Conservation (phyloP, 2,329 filamentous ascomycete genomes). For the Graphilbum sp. region DNA sequence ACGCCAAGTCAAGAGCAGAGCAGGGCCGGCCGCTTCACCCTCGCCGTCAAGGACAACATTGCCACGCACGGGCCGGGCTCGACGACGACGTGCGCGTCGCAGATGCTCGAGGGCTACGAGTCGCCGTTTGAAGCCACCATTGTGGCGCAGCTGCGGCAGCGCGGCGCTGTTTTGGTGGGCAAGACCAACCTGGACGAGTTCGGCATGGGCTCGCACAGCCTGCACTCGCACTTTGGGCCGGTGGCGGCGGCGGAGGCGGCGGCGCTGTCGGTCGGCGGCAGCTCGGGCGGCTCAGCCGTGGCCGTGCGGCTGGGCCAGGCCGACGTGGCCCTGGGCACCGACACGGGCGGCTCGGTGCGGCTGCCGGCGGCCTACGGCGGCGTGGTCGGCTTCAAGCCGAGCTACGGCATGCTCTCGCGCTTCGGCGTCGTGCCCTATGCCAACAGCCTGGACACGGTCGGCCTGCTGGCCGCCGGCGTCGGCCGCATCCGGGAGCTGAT, state of each 20-base stretch:
- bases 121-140: constrained; percentile 74
- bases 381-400: constrained; percentile 75
- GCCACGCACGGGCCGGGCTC: constrained; percentile 32
- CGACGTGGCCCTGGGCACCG: constrained; percentile 64
- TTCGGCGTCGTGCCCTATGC: constrained; percentile 84
- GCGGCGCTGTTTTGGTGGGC: constrained; percentile 47
- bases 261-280: constrained; percentile 60
- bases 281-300: constrained; percentile 84
- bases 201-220: constrained; percentile 21
- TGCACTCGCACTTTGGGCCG: constrained; percentile 14
- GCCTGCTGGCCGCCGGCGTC: constrained; percentile 47
- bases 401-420: constrained; percentile 72
- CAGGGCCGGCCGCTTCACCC: constrained; percentile 14
- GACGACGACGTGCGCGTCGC: constrained; percentile 71
- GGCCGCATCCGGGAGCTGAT: constrained; percentile 33
- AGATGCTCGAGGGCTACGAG: constrained; percentile 47
- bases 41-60: constrained; percentile 65
- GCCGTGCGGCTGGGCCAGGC: constrained; percentile 50
- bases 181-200: constrained; percentile 79
- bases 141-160: constrained; percentile 44
- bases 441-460: constrained; percentile 84
- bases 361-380: constrained; percentile 79
- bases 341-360: constrained; percentile 80
- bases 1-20: neutral
- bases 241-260: constrained; percentile 6